Base-by-base conservation (phyloP, 768 basidiomycete species). In the Tricholoma matsutake region DNA sequence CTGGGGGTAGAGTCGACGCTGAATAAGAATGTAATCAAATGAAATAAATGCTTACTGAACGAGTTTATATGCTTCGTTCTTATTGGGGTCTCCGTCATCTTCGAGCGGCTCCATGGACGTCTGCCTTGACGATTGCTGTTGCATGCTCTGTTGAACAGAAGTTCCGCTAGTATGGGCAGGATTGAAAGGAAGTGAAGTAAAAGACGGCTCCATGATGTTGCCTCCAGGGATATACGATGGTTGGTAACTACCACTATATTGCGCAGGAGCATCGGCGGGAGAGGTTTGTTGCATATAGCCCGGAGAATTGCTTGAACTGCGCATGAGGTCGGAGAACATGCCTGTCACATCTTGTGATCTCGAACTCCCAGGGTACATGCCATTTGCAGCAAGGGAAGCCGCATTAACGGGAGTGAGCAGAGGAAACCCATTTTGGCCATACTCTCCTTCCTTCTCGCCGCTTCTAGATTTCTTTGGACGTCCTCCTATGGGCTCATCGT, bases 1-100 rank as follows among this genome's bases (percentile, higher is more conserved):
- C 92, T 93, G 55, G 28, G 47, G 3, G 22, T 25, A 31, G 31
- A 31, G 29, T 39, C 25, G 47, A 47, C 8, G 49, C 64, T 18
- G 64, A 45, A 52, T 51, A 49, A 34, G 55, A 37, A 28, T 25
- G 5, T 2, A 45, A 58, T 59, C 45, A 54, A 55, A 41, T 59
- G 60, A 11, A 25, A 53, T 8, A 25, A 4, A n/a, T 45, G 73
- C 85, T 13, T 67, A 91, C 91, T 85, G 83, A 62, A 94, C 89
- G 14, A 94, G 82, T 72, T 93, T 94, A 65, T 88, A 84, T 0
- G 92, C 92, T 69, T 94, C 92, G 11, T 81, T 78, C 69, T 83
- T 86, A 70, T 89, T 90, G 1, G 90, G 87, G 64, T 92, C 88
- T 35, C 85, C 79, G 47, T 87, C 84, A 0, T 85, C 83, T 25